Base-by-base conservation (phyloP, 2,329 filamentous ascomycete genomes). In the Clarireedia monteithiana region DNA sequence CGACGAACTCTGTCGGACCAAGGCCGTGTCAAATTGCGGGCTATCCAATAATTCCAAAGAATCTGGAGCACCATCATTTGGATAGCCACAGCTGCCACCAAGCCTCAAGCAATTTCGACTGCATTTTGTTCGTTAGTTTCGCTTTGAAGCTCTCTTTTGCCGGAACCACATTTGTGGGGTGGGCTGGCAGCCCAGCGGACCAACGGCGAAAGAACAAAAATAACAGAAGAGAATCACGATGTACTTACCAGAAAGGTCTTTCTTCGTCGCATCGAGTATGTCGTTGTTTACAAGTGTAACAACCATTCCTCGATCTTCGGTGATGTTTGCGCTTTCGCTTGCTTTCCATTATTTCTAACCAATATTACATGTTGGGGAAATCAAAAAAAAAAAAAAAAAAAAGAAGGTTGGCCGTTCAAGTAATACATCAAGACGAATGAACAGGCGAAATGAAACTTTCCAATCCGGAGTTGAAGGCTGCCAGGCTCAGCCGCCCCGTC, bases 71-170 rank as follows among this genome's bases (percentile, higher is more conserved):
- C 15, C 20, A 46, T 42, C 50, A 38, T 42, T 45, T 10, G 50
- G 24, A 36, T 53, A 53, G 6, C 50, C 50, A n/a, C 50, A 53
- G 15, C 24, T 38, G n/a, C 40, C 40, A n/a, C 50, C 50, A 15
- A 42, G 24, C n/a, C 30, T 46, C n/a, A 53, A 34, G n/a, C 50
- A 53, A 36, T 53, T 53, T 9, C 40, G 39, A 53, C 50, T 53
- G n/a, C 6, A 27, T 14, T n/a, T 4, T 27, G 39, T 47, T 14
- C 20, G 39, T 53, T 46, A 53, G 50, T 20, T 47, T 27, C 20
- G 4, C 2, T 47, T 30, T 27, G 17, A 44, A 44, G 40, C 12
- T 44, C 40, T 23, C 6, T 23, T 20, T 17, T 44, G n/a, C 23
- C 23, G 40, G 40, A 20, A 44, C 40, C 40, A 44, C 40, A 44